Conservation (phyloP, 2,329 filamentous ascomycete genomes). For the Clonostachys rosea region DNA sequence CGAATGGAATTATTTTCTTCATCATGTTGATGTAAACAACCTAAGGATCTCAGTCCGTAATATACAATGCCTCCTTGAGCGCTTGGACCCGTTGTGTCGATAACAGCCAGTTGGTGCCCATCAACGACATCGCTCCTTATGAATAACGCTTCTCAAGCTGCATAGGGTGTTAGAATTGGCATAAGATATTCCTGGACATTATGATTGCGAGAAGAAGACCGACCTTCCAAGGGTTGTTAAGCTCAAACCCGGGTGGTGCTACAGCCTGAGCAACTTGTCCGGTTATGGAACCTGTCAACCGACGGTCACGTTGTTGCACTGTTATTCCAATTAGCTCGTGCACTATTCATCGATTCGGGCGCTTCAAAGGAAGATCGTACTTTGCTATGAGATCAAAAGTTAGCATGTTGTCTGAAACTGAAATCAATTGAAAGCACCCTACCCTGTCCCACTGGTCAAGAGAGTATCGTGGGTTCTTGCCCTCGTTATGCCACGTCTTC, state of each 20-base stretch:
- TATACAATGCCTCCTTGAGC: too few relatives aligned
- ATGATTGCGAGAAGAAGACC: constrained; percentile 9
- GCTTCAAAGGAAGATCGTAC: constrained; percentile 23
- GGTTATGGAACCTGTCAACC: constrained; percentile 54
- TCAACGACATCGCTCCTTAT: too few relatives aligned
- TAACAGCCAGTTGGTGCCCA: too few relatives aligned
- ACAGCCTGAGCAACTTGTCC: constrained; percentile 51
- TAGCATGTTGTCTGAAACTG: constrained; percentile 12
- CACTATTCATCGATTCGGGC: neutral
- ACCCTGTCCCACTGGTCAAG: constrained; percentile 62
- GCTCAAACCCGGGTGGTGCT: constrained; percentile 55
- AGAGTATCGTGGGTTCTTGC: constrained; percentile 55
- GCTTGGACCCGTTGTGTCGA: too few relatives aligned
- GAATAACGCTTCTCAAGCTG: too few relatives aligned
- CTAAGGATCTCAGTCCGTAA: too few relatives aligned
- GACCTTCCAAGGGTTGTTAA: constrained; percentile 63
- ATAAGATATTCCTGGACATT: too few relatives aligned
- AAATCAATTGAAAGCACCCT: constrained; percentile 13
- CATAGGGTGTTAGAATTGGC: too few relatives aligned
- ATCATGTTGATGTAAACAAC: too few relatives aligned
- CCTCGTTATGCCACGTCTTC: constrained; percentile 53
- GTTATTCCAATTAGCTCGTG: constrained; percentile 2
- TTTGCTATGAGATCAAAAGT: constrained; percentile 38
- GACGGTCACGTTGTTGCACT: constrained; percentile 64
- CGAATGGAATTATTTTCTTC: too few relatives aligned